Base-by-base conservation (phyloP, 164 flowering plant species). In the Aristolochia fimbriata region DNA sequence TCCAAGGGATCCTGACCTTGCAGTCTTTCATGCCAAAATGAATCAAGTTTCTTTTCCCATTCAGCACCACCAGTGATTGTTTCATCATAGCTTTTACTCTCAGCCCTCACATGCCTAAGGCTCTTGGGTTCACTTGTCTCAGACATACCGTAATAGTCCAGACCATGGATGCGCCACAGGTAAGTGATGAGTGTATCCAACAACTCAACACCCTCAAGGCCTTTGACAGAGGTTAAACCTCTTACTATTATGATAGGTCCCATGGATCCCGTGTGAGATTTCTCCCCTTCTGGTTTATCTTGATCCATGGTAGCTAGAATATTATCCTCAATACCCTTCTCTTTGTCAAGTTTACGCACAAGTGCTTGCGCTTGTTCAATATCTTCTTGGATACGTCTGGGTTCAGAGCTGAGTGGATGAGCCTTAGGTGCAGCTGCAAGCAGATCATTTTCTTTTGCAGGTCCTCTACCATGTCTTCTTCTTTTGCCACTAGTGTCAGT, bases 121-220 rank as follows among this genome's bases (percentile, higher is more conserved):
- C 93, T 96, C 77, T 87, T 91, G 9, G 96, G 75, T 63, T 94
- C 97, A 78, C 65, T 76, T 57, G 81, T 77, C 75, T 94, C 99
- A 69, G 63, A 50, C 88, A 84, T 73, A 30, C 99, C 99, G 80
- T 94, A 94, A 69, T 91, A 94, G 74, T 94, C 97, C 60, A 91
- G 60, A 25, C 97, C 93, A 79, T 94, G 99, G 52, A 94, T 72
- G 27, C 97, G 92, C 96, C 96, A 94, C 19, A 94, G 87, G 71
- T 88, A 94, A 15, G 99, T 91, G 7, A 88, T 49, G 21, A 94
- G 79, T 11, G 96, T 87, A 64, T 94, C 99, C 56, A 94, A 74
- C 31, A 94, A 77, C 72, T 94, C 99, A 69, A 83, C 65, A 15
- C 97, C 99, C 70, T 94, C 99, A 8, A 94, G 80, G 43, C 99